These are phyloP conservation scores for Blepharisma undulans DNA, from an alignment of 169 alveolate genomes.

Conservation along the genomic window DNA sequence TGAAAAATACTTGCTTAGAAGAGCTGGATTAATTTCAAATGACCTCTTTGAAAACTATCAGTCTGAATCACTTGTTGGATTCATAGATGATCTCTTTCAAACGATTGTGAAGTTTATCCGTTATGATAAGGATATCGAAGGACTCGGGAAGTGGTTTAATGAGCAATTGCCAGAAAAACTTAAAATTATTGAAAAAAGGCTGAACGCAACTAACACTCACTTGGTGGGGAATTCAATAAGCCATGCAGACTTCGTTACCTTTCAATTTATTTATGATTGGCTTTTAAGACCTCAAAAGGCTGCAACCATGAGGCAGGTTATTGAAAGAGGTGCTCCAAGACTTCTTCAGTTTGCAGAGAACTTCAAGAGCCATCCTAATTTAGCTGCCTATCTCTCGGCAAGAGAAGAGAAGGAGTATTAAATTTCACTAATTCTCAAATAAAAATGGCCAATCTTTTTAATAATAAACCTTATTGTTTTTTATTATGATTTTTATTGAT, in stretches of 20 bases:
- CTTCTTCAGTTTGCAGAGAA: not conserved
- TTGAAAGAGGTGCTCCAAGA: not conserved
- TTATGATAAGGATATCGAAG: not conserved
- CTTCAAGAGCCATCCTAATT: not conserved
- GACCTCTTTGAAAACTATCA: constrained; percentile 18
- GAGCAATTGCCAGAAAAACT: not conserved
- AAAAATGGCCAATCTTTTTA: not conserved
- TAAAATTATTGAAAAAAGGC: not conserved
- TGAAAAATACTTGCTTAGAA: constrained; percentile 34
- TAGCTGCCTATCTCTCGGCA: not conserved
- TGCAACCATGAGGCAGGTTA: not conserved
- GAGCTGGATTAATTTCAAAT: constrained; percentile 41
- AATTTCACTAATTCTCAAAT: too few relatives aligned
- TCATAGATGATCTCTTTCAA: not conserved
- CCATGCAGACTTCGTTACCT: not conserved
- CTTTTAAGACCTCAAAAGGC: not conserved
- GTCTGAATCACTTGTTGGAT: not conserved
- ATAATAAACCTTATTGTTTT: too few relatives aligned
- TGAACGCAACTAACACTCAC: not conserved
- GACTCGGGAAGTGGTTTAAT: not conserved
- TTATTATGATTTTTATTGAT: too few relatives aligned
- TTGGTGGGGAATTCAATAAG: not conserved
- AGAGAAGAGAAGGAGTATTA: not conserved
- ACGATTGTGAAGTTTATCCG: not conserved
- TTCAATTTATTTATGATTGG: not conserved